Base-by-base conservation (phyloP, 179 eudicot genomes). In the Amaranthus tricolor region DNA sequence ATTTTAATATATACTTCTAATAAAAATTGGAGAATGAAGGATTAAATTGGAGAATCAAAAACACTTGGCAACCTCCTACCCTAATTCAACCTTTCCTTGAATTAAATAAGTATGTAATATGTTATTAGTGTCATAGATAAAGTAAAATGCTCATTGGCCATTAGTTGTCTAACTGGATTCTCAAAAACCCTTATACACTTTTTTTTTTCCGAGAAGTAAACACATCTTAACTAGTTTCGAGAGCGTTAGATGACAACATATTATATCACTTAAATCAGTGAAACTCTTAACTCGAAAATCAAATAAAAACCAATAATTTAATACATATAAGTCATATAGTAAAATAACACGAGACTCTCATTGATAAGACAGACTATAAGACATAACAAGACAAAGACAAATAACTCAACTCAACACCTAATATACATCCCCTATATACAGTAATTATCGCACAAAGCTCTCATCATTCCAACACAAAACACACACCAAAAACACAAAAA, bases 111-210 rank as follows among this genome's bases (percentile, higher is more conserved):
- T 31, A n/a, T 17, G 21, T 79, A 69, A 76, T 31, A n/a, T 17
- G 21, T 79, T 65, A 76, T 80, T 80, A 80, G 72, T 52, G 74
- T 66, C 58, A 72, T 72, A 76, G 83, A 80, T 80, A 76, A 80
- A 80, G 9, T 75, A 75, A 40, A 75, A n/a, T 40, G 12, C 58
- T 40, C 50, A 8, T 57, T 70, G 11, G 40, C 50, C 50, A 49
- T 80, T 76, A 76, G 83, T 80, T 79, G 69, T 52, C 71, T 76
- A 80, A 80, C 70, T 80, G 76, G 83, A 80, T 80, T 76, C 75
- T 76, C 79, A 80, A 71, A 64, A 80, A 76, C 79, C 58, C 64
- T 45, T n/a, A 78, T 31, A 20, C 14, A 50, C 57, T 9, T 31
- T 73, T 48, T 40, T 21, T 57, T 15, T 67, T 53, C 13, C 17